Base-by-base conservation (phyloP, 1,139 yeast genomes). In the Saccharomyces hybrid region DNA sequence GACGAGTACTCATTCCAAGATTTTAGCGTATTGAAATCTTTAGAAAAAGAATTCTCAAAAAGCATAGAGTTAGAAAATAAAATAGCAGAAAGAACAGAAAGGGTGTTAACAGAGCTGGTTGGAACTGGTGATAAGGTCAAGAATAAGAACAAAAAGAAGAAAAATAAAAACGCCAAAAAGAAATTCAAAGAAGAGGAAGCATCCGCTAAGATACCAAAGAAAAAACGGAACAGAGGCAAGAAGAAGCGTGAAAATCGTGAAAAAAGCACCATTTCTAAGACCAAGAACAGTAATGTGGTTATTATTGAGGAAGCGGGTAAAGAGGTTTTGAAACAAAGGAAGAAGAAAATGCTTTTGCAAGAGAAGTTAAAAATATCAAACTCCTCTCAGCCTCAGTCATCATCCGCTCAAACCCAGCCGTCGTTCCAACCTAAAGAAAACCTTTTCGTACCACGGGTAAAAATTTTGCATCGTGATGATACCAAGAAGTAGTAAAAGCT, bases 221-320 rank as follows among this genome's bases (percentile, higher is more conserved):
- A 56, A 50, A 53, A 41, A 11, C 56, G 56, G 46, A 56, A 57
- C 20, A 46, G 26, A 51, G 41, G 42, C 46, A 48, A 23, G 34
- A 53, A 14, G 54, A 49, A 9, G n/a, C 27, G 6, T 13, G 28
- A 27, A 50, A 47, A 25, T 38, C 32, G 16, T 46, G 41, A 25
- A 25, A 44, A 23, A 38, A 48, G 42, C 23, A 29, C 20, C 5
- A 27, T 31, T 7, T 26, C 23, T 20, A 51, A 50, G 28, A 46
- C 23, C 23, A 57, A 53, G 31, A 60, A 60, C 46, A 59, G 63
- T 13, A 66, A 65, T 46, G 56, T 65, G n/a, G 69, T 65, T 1
- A 65, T 66, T 4, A 53, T 66, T n/a, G 70, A 66, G 49, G 68
- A 64, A n/a, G 69, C 69, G 7, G 69, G 69, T 8, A 64, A 61